Evolutionary conservation across 2,329 filamentous ascomycete species (phyloP).

Genomic region (Aspergillus ochraceus): DNA sequence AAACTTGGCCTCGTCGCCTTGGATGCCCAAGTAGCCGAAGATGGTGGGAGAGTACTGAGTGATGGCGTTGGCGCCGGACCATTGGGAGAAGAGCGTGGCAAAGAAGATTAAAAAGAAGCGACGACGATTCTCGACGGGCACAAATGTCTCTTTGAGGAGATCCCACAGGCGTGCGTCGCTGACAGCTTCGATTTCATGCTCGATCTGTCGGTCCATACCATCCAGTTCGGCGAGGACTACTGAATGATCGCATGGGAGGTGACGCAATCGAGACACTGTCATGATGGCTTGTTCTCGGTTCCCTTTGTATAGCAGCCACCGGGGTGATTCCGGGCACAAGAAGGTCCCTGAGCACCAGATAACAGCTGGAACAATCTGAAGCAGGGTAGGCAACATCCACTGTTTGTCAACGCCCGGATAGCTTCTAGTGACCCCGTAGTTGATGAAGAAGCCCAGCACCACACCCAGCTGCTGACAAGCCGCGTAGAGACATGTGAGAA

Average conservation of each 20-base stretch:
- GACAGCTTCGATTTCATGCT: slow-evolving; percentile 37
- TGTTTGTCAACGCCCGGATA: slow-evolving; percentile 17
- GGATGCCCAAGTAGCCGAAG: slow-evolving; percentile 39
- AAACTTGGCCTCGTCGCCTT: slow-evolving; percentile 32
- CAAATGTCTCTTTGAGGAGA: slow-evolving; percentile 38
- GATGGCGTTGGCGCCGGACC: slow-evolving; percentile 48
- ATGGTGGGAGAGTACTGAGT: slow-evolving; percentile 48
- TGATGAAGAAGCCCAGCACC: slow-evolving; percentile 22
- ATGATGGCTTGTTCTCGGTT: slow-evolving; percentile 16
- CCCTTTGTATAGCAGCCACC: slow-evolving; percentile 19
- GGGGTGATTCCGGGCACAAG: slow-evolving; percentile 20
- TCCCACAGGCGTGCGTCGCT: slow-evolving; percentile 31
- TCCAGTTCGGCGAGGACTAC: slow-evolving; percentile 27
- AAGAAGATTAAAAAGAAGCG: slow-evolving; percentile 42
- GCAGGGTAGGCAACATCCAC: slow-evolving; percentile 25
- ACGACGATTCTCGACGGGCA: slow-evolving; percentile 39
- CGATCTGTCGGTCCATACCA: slow-evolving; percentile 30
- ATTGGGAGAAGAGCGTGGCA: slow-evolving; percentile 44
- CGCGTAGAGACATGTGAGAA: slow-evolving; percentile 19
- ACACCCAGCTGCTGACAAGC: slow-evolving; percentile 22
- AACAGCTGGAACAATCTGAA: slow-evolving; percentile 18
- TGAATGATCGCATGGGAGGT: slow-evolving; percentile 39
- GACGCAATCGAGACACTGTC: slow-evolving; percentile 28
- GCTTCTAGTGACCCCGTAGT: slow-evolving; percentile 20
- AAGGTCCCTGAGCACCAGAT: slow-evolving; percentile 19